These are phyloP conservation scores for Musa troglodytarum DNA, from an alignment of 176 grass and related monocot species.

Conservation along the genomic window DNA sequence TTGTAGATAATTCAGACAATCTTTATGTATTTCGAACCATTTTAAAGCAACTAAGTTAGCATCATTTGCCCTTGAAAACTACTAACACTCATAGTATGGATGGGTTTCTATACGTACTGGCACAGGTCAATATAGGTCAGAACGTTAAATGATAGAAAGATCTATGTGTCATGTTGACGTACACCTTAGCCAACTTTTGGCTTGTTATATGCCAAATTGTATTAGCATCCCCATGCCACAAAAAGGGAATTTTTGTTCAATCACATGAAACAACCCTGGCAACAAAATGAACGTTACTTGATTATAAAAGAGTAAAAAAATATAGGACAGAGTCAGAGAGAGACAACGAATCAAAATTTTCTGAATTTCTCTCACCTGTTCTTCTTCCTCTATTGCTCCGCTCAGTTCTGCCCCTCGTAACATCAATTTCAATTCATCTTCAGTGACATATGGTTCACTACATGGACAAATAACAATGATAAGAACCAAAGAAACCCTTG, in stretches of 20 bases:
- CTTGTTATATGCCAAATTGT: too few species aligned
- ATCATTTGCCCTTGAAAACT: neutral
- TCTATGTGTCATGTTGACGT: too few species aligned
- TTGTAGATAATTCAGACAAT: too few species aligned
- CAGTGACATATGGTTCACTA: constrained; percentile 97
- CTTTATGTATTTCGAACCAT: neutral
- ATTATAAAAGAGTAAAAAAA: too few species aligned
- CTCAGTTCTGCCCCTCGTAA: constrained; percentile 88
- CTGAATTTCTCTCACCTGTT: constrained; percentile 51
- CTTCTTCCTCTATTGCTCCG: constrained; percentile 95
- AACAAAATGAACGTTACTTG: too few species aligned
- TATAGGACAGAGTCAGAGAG: neutral
- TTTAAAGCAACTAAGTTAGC: neutral
- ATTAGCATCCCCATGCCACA: too few species aligned
- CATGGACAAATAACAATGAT: constrained; percentile 26
- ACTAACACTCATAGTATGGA: neutral
- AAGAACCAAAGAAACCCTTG: neutral
- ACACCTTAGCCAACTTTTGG: too few species aligned
- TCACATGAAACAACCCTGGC: too few species aligned
- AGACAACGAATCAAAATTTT: neutral
- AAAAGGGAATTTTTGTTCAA: too few species aligned
- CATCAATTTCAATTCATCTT: constrained; percentile 98
- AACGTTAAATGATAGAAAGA: neutral
- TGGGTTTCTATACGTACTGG: neutral
- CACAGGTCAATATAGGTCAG: neutral